Percentiles rank a stretch among this genome's conserved stretches.
Conservation (phyloP, 2,329 filamentous ascomycete species). For the Pseudogymnoascus sp. region DNA sequence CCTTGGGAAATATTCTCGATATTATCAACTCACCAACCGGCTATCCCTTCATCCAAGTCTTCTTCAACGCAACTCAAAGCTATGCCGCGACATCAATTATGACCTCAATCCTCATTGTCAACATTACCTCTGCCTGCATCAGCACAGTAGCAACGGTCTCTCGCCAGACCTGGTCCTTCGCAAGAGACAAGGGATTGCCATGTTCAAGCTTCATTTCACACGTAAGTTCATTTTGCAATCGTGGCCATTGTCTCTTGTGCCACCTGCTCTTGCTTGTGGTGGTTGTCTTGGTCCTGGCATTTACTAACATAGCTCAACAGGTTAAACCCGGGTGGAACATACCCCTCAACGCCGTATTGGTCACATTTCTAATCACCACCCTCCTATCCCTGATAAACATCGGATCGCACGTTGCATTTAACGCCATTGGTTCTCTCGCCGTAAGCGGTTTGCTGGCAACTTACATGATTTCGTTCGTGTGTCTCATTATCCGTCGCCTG, state of each 20-base stretch:
- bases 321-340: constrained; percentile 34
- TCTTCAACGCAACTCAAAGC: constrained; percentile 39
- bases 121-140: constrained; percentile 34
- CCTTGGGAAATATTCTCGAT: constrained; percentile 30
- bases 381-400: constrained; percentile 37
- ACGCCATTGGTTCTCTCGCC: constrained; percentile 44
- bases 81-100: constrained; percentile 39
- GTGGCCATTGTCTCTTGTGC: neutral
- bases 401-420: constrained; percentile 43
- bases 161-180: constrained; percentile 37
- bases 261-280: neutral
- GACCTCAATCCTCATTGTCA: constrained; percentile 36
- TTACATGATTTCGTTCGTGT: constrained; percentile 41
- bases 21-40: constrained; percentile 35
- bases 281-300: neutral
- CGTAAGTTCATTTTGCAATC: constrained; percentile 20
- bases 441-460: constrained; percentile 43
- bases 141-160: constrained; percentile 31
- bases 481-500: constrained; percentile 38
- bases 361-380: constrained; percentile 15
- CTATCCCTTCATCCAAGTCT: constrained; percentile 44
- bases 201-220: constrained; percentile 34
- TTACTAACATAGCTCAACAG: constrained; percentile 11
- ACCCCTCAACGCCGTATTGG: constrained; percentile 32
- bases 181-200: constrained; percentile 38